phyloP scores from a whole-genome alignment of 441 rosid species.

The Jatropha podagrica region DNA sequence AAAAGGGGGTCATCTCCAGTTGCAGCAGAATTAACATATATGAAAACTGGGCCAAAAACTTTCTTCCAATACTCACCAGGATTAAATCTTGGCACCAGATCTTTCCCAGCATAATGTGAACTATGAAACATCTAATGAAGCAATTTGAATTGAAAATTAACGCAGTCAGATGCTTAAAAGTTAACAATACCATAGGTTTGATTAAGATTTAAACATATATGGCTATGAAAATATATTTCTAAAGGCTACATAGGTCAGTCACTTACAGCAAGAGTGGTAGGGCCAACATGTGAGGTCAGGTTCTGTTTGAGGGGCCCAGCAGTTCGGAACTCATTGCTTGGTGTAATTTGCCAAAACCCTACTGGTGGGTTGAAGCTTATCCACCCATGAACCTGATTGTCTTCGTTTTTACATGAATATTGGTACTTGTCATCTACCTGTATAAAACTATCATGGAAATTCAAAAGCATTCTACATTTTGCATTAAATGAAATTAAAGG shows the following conservation, averaged over 20 bases:
- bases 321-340: slow-evolving; percentile 85
- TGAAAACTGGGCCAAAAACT: slow-evolving; percentile 83
- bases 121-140: slow-evolving; percentile 72
- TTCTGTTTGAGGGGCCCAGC: slow-evolving; percentile 88
- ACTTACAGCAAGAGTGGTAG: slow-evolving; percentile 79
- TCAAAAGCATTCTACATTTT: not conserved
- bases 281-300: slow-evolving; percentile 95
- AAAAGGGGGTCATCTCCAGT: slow-evolving; percentile 43
- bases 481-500: slow-evolving; percentile 16
- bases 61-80: slow-evolving; percentile 89
- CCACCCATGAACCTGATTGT: slow-evolving; percentile 88
- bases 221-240: slow-evolving; percentile 5
- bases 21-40: slow-evolving; percentile 57
- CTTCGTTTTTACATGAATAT: slow-evolving; percentile 79
- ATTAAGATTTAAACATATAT: not conserved
- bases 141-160: slow-evolving; percentile 16
- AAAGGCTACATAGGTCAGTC: slow-evolving; percentile 3
- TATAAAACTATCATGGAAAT: not conserved
- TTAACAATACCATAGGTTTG: slow-evolving; percentile 10
- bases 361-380: slow-evolving; percentile 49
- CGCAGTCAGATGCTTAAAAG: slow-evolving; percentile 10
- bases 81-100: slow-evolving; percentile 55
- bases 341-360: slow-evolving; percentile 96
- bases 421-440: slow-evolving; percentile 96
- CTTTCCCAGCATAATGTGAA: slow-evolving; percentile 85